Evolutionary conservation across 2,329 filamentous ascomycete species (phyloP).

Genomic region (Chrysoporthe puriensis): DNA sequence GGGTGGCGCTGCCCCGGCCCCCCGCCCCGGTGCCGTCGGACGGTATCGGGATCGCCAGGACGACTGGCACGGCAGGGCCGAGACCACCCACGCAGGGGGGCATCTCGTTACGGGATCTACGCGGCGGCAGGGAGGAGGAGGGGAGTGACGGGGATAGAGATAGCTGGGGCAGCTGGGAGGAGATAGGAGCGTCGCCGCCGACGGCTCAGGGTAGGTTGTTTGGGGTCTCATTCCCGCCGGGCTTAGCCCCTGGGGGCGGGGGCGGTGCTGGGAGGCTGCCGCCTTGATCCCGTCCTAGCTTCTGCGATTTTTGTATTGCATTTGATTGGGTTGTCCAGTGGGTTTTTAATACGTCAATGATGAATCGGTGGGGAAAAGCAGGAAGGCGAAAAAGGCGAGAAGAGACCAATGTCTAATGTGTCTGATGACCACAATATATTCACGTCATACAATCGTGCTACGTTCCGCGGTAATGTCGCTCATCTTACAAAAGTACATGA

Average conservation of each 20-base stretch:
- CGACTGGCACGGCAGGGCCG: conserved; percentile 6
- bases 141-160: conserved; percentile 4
- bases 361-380: background rate
- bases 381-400: background rate
- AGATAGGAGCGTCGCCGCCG: background rate
- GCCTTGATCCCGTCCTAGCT: background rate
- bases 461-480: no score
- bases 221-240: conserved; percentile 22
- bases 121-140: background rate
- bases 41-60: conserved; percentile 22
- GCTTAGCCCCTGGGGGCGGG: background rate
- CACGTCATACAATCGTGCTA: no score
- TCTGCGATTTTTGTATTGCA: background rate
- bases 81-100: background rate
- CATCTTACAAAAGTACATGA: no score
- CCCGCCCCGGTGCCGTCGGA: conserved; percentile 8
- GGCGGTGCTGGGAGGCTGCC: background rate
- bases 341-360: background rate
- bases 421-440: conserved; percentile 1
- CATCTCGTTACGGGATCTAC: background rate
- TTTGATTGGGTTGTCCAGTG: background rate
- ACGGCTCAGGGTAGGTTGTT: conserved; percentile 6
- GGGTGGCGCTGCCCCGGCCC: conserved; percentile 19
- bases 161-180: conserved; percentile 28
- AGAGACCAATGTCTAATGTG: conserved; percentile 2